Base-by-base conservation (phyloP, 805 yeast genomes). In the Vanderwaltozyma verrucispora region DNA sequence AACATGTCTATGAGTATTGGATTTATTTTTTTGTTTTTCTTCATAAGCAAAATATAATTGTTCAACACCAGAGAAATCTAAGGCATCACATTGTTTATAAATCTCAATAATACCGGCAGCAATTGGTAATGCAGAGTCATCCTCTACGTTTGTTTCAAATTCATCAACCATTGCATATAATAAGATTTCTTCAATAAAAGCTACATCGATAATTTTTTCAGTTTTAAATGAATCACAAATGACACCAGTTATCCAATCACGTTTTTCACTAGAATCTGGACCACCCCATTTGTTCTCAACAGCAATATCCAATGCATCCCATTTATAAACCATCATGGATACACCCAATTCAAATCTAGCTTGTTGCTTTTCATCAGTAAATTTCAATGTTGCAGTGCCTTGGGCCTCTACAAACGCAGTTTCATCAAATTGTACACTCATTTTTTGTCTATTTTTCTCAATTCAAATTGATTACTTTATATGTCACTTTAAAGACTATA, bases 261-360 rank as follows among this genome's bases (percentile, higher is more conserved):
- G 71, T 59, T 92, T 92, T 28, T 84, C 96, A 1, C 71, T 75
- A 12, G 94, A 80, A 26, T 84, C 82, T 12, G 95, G 77, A 1
- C 98, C 99, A 42, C 98, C 99, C 97, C 98, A 92, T 23, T 70
- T 67, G 56, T 84, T 86, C 5, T 76, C 94, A 9, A 92, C 97
- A 0, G 98, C 98, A 1, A 83, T 80, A 33, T 74, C 70, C 36
- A 92, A 65, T 18, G 82, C 87, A 42, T 87, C 92, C 98, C 98
- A 92, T 41, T 72, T 70, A 58, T 88, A 76, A n/a, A 92, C 62
- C 26, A 83, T 77, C 94, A 88, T 82, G 23, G 95, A 80, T 1
- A 85, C 88, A 10, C 96, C 98, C 12, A 92, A 70, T 61, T 89
- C 97, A 53, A 92, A 87, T 45, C 82, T 77, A 14, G 83, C 86